Conservation (phyloP, 257 asterid genomes). For the Capsicum pubescens region DNA sequence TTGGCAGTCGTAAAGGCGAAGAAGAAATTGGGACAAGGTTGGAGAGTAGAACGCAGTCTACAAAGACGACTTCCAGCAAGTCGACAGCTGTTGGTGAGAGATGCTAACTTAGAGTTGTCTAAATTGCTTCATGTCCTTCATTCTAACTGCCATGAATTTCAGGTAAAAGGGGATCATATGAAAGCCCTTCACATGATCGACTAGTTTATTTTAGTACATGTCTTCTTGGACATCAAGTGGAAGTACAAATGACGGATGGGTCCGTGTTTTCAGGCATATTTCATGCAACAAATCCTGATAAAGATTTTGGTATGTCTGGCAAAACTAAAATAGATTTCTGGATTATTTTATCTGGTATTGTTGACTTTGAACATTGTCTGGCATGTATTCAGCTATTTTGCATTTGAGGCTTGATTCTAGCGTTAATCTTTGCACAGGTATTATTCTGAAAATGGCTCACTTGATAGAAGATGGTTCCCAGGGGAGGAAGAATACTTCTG, state of each 20-base stretch:
- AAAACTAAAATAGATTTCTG: neutral
- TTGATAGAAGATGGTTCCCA: constrained; percentile 70
- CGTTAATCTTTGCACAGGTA: constrained; percentile 48
- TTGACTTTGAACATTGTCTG: neutral
- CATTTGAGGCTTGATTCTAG: constrained; percentile 28
- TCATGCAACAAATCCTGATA: constrained; percentile 76
- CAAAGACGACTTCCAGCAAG: constrained; percentile 55
- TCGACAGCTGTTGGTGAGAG: constrained; percentile 57
- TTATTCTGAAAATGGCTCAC: constrained; percentile 89
- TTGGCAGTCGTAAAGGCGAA: constrained; percentile 76
- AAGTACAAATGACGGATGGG: constrained; percentile 91
- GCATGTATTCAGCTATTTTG: constrained; percentile 23
- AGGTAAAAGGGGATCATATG: constrained; percentile 68
- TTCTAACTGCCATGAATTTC: constrained; percentile 33
- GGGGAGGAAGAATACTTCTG: constrained; percentile 56
- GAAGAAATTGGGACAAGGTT: constrained; percentile 57
- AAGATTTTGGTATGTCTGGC: constrained; percentile 73
- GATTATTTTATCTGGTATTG: constrained; percentile 6
- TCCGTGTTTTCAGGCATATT: constrained; percentile 84
- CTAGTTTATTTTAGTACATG: constrained; percentile 66
- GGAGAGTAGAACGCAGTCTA: constrained; percentile 64
- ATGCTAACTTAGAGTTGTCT: constrained; percentile 29
- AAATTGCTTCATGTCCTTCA: neutral
- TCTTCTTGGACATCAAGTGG: constrained; percentile 92
- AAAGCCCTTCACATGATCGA: constrained; percentile 72